Evolutionary conservation across 345 rosid genomes (phyloP), one percentile per base, ranked within the genome.

Genomic region (Gynandropsis gynandra): DNA sequence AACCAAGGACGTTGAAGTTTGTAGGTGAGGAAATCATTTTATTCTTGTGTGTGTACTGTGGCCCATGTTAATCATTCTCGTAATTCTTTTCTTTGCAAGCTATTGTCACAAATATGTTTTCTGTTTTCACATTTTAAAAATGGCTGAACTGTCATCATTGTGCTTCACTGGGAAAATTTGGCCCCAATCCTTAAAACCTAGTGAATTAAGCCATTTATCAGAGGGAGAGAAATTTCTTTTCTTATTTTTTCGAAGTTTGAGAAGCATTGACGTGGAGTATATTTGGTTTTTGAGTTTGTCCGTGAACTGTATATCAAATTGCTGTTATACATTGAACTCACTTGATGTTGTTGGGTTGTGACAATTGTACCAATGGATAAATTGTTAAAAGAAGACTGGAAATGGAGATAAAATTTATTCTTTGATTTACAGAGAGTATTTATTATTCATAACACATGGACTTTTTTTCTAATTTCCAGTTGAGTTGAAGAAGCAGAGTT

Each of bases 401-500:
- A 42, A 36, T 52, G 16, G 44, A 35, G 12, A 17, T 11, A 14
- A 16, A 47, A 42, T 48, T 8, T 34, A 27, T 56, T 29, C 42
- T 35, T 50, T 43, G 42, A 9, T 54, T 53, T 13, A 27, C 27
- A 54, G 47, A 39, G 38, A 21, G 56, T 34, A 24, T n/a, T 21
- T 56, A 40, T 50, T 56, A 37, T 52, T 29, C 35, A n/a, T 44
- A 38, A 13, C 42, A 34, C 16, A 24, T 24, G 27, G 54, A 40
- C 41, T 6, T 37, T 33, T 54, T 29, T 45, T 34, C 19, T 52
- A 35, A 21, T 67, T 65, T 62, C 67, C 60, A 92, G 98, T 85
- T 72, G 87, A 80, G 70, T 52, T 78, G 72, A 81, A 82, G 83
- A 87, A 82, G 87, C 96, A 92, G 69, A 80, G 85, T 58, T 38